Percentiles rank a stretch among this genome's conserved stretches.
Evolutionary conservation across 345 rosid species (phyloP).

Genomic region (Populus davidiana): DNA sequence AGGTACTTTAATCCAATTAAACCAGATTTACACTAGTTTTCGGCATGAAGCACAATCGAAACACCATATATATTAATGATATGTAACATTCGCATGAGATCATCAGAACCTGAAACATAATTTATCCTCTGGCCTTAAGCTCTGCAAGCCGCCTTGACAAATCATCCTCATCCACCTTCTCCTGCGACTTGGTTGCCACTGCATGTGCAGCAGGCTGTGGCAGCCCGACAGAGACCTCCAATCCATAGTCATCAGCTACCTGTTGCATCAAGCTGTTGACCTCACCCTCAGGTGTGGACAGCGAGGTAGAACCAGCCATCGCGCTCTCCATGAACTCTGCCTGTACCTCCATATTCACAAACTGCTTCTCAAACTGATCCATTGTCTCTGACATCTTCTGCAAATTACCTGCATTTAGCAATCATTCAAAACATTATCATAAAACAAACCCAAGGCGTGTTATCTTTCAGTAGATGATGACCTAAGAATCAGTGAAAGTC

Average conservation of each 20-base stretch:
- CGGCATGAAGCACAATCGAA: background rate
- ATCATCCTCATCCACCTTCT: constrained; percentile 97
- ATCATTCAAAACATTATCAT: constrained; percentile 7
- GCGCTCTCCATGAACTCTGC: constrained; percentile 98
- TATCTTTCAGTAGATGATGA: background rate
- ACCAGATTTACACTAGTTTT: constrained; percentile 18
- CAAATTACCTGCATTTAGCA: constrained; percentile 63
- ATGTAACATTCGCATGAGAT: background rate
- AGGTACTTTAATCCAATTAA: background rate
- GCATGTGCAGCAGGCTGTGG: constrained; percentile 98
- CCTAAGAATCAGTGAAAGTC: too few species aligned
- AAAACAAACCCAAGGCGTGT: background rate
- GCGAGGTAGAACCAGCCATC: constrained; percentile 96
- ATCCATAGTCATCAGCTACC: constrained; percentile 96
- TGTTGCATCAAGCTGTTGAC: constrained; percentile 99
- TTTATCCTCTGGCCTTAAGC: constrained; percentile 83
- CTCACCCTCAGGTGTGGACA: constrained; percentile 97
- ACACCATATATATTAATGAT: background rate
- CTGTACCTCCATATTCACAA: constrained; percentile 99
- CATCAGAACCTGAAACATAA: background rate
- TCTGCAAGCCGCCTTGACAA: constrained; percentile 94
- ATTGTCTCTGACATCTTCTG: constrained; percentile 99
- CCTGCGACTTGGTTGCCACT: constrained; percentile 62
- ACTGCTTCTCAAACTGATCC: constrained; percentile 97
- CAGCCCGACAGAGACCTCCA: constrained; percentile 95